Base-by-base conservation (phyloP, 352 stramenopile genomes). In the Pythium dissotocum region DNA sequence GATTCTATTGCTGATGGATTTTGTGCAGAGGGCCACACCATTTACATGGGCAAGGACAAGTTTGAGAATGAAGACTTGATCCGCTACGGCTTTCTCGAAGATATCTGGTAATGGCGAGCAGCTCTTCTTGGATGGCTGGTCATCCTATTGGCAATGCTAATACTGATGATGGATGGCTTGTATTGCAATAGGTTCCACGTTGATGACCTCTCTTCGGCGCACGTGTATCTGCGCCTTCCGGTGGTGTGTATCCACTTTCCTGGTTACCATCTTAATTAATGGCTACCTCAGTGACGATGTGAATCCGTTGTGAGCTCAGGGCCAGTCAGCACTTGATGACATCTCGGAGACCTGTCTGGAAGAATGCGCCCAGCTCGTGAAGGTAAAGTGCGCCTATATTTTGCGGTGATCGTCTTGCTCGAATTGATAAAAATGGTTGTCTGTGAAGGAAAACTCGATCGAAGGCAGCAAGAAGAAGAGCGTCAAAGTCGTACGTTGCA, bases 21-120 rank as follows among this genome's bases (percentile, higher is more conserved):
- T 28, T 18, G 40, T 44, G 33, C 58, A 94, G 89, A 92, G 78
- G 88, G 97, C 13, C 91, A 95, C 65, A 95, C 79, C 38, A 96
- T 98, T 51, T 99, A 98, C 79, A 98, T 99, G 95, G 97, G 97
- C 64, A 97, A 95, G 65, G 97, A 99, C 86, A 99, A 99, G 82
- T 98, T 97, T 72, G 98, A 99, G 83, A 99, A 99, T 76, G 98
- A 99, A 85, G 90, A 98, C 70, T 83, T 99, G 55, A 99, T 99
- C 67, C 97, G 97, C 67, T 99, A 99, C 57, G 96, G 97, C 59
- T 96, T 96, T 63, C 78, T 97, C 14, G 93, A 98, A 71, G 97
- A 99, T 78, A 93, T 99, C 62, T 98, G 93, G 89, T 94, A 56
- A 51, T 21, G 24, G 9, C 30, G 35, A 56, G 28, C 28, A 30